phyloP scores from a whole-genome alignment of 2,329 filamentous ascomycete species.

The Alternaria postmessia region DNA sequence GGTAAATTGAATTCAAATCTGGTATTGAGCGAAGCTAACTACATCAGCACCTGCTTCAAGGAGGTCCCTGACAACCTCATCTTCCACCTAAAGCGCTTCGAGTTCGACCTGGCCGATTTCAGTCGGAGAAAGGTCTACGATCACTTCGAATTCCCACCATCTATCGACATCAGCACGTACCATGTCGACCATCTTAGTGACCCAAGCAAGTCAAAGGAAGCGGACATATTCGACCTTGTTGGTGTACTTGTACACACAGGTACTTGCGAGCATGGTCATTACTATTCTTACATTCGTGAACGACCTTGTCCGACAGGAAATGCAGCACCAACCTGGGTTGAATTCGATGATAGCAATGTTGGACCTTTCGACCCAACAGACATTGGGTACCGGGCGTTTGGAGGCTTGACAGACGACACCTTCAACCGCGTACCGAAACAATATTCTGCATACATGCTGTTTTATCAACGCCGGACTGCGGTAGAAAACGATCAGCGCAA shows the following conservation, averaged over 20 bases:
- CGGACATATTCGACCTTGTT: conserved; percentile 91
- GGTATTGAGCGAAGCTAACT: conserved; percentile 20
- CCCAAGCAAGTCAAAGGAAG: conserved; percentile 61
- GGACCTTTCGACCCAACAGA: conserved; percentile 75
- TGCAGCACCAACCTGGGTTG: conserved; percentile 71
- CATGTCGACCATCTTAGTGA: conserved; percentile 84
- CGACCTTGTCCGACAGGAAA: conserved; percentile 65
- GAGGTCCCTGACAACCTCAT: conserved; percentile 93
- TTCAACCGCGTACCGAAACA: conserved; percentile 42
- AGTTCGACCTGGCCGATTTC: conserved; percentile 79
- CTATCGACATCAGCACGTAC: conserved; percentile 88
- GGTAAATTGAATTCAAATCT: conserved; percentile 55
- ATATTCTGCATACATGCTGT: conserved; percentile 92
- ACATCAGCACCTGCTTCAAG: conserved; percentile 79
- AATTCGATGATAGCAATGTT: conserved; percentile 93
- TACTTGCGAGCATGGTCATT: conserved; percentile 92
- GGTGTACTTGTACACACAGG: conserved; percentile 93
- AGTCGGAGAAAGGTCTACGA: conserved; percentile 94
- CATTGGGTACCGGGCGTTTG: conserved; percentile 79
- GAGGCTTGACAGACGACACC: conserved; percentile 49
- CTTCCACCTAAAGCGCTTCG: conserved; percentile 90
- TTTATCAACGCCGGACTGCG: conserved; percentile 83
- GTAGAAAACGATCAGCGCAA: conserved; percentile 55
- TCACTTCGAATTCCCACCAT: conserved; percentile 83
- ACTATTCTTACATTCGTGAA: conserved; percentile 94